Evolutionary conservation across 208 protist genomes (phyloP).

Genomic region (Leishmania gerbilli): DNA sequence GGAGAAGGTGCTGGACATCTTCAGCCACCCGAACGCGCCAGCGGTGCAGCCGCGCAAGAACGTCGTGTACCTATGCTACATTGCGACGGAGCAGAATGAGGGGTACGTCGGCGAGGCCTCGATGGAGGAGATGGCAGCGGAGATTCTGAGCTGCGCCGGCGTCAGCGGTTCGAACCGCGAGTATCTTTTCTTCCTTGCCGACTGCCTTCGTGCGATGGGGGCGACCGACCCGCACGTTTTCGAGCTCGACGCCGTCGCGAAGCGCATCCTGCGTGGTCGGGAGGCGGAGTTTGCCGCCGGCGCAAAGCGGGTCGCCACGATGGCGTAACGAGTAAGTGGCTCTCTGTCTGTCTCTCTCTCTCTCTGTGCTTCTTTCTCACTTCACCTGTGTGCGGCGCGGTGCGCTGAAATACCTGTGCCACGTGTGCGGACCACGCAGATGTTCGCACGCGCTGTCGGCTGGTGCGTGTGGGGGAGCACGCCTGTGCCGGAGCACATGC

Average conservation of each 20-base stretch:
- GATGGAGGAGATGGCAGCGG: constrained; percentile 62
- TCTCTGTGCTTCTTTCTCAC: background rate
- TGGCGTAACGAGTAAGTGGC: background rate
- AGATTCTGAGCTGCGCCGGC: constrained; percentile 56
- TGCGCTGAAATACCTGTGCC: background rate
- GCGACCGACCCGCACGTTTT: constrained; percentile 69
- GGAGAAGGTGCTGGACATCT: constrained; percentile 24
- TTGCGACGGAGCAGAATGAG: constrained; percentile 61
- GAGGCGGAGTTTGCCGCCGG: constrained; percentile 26
- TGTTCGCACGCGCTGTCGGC: background rate
- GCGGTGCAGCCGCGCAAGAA: constrained; percentile 36
- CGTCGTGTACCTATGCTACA: constrained; percentile 67
- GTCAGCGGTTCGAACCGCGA: constrained; percentile 75
- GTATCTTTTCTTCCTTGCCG: constrained; percentile 76
- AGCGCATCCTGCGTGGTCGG: constrained; percentile 35
- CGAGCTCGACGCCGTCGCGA: constrained; percentile 54
- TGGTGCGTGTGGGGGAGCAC: background rate
- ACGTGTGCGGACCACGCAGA: background rate
- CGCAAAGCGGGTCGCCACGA: background rate
- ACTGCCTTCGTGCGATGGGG: constrained; percentile 58
- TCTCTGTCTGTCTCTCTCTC: background rate
- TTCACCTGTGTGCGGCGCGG: background rate
- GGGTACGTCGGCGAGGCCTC: constrained; percentile 67
- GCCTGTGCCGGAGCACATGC: too few species aligned
- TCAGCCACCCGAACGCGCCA: constrained; percentile 27